Base-by-base conservation (phyloP, 2,329 filamentous ascomycete genomes). In the Venturia asperata region DNA sequence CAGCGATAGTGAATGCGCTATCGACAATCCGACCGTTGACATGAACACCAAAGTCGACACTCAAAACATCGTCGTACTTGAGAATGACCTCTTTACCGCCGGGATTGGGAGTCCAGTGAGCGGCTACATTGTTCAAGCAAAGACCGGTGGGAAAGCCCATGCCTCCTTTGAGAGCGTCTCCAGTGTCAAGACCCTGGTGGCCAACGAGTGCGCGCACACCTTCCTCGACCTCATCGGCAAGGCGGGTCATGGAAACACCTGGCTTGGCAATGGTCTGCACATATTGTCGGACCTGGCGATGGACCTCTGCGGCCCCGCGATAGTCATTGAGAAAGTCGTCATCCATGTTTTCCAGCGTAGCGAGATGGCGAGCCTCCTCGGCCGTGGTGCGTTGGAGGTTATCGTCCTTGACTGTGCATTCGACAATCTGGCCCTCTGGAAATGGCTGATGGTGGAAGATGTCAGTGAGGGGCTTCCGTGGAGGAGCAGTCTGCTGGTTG, bases 81-180 rank as follows among this genome's bases (percentile, higher is more conserved):
- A 89, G 72, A 24, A 87, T 78, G 73, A 85, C 85, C 74, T 91
- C 90, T 70, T 92, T 95, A 77, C 93, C 93, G 65, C 91, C 91
- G 1, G 89, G 87, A 73, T 95, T 96, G 13, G 91, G 91, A 9
- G 88, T 92, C 76, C 89, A 95, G 77, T 95, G 91, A 5, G 91
- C 91, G 0, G 90, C 90, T 71, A 89, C 90, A 74, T 94, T 86
- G 78, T 96, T 92, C 70, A 95, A 81, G 74, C 88, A 92, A 64
- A 95, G 80, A 62, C 91, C 91, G 30, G 88, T 91, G 5, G 91
- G 91, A 78, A 96, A 96, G 3, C 89, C 91, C 84, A 95, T 90
- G 64, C 91, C 91, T 39, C 86, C 90, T 71, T 86, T 85, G 68
- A 92, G 78, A 63, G 86, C 87, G 71, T 94, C 91, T 5, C 91